These are phyloP conservation scores for Prunus mume DNA, from an alignment of 306 rosid genomes.

Conservation along the genomic window DNA sequence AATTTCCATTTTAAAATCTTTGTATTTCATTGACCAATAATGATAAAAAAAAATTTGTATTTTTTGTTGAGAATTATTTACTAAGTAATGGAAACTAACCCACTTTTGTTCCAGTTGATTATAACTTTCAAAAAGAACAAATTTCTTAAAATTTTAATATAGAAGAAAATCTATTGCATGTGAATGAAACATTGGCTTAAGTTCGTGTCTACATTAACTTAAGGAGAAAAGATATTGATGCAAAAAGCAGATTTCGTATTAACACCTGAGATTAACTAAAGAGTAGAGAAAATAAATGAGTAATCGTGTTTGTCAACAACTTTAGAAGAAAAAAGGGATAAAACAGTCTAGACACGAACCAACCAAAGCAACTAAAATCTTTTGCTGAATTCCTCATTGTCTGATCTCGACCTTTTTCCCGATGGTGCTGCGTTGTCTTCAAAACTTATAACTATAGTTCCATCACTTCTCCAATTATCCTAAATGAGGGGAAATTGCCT, in stretches of 20 bases:
- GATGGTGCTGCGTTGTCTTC: slow-evolving; percentile 20
- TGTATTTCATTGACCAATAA: too few species aligned
- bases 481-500: slow-evolving; percentile 37
- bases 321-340: neutral
- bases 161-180: too few species aligned
- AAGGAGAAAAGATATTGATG: neutral
- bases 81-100: too few species aligned
- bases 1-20: too few species aligned
- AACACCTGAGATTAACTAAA: neutral
- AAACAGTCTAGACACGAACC: neutral
- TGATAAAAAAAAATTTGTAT: too few species aligned
- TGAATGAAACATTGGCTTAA: too few species aligned
- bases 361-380: slow-evolving; percentile 11
- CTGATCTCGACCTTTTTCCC: slow-evolving; percentile 32
- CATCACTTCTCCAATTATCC: slow-evolving; percentile 31
- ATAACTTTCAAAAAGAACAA: too few species aligned
- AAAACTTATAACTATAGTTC: slow-evolving; percentile 30
- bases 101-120: too few species aligned
- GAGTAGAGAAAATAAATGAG: neutral
- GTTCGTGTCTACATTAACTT: neutral
- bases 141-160: too few species aligned
- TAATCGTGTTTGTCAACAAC: neutral
- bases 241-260: neutral
- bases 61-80: too few species aligned
- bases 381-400: slow-evolving; percentile 2